Base-by-base conservation (phyloP, 306 rosid genomes). In the Rosa rugosa region DNA sequence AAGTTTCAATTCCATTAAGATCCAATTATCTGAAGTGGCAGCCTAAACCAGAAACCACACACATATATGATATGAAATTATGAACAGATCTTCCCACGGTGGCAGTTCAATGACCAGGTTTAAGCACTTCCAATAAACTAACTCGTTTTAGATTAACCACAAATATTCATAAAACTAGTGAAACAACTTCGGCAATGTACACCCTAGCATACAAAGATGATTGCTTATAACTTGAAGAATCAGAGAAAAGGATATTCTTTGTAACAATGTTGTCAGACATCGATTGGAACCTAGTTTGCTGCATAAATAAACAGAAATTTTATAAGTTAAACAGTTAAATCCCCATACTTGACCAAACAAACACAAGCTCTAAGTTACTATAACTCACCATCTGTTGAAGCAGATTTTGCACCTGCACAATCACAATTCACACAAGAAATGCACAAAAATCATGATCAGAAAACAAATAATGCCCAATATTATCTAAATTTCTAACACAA, bases 371-470 rank as follows among this genome's bases (percentile, higher is more conserved):
- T 16, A 81, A 63, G 11, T 63, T 34, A 71, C 41, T 40, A 78
- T 22, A 84, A 84, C 98, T 92, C 88, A 94, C 98, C 98, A 94
- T 92, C 81, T 94, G 98, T 77, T 94, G 97, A 84, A 94, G 97
- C 86, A 95, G 98, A 86, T 91, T 92, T 83, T 93, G 98, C 87
- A 95, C 99, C 99, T 95, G 91, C 53, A 80, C 60, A 79, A 51
- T 60, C 67, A 68, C 49, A 47, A 45, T 25, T 62, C 38, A 62
- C 17, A 62, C 77, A 69, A 25, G 3, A 41, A 65, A 41, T 12
- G 34, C 73, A 27, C 17, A 53, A 59, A 72, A 57, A 72, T 80
- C 69, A 91, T 36, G 71, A 50, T 7, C 7, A 80, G 60, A 63
- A 51, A 56, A 38, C 75, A 69, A 69, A 40, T 31, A 59, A 16